Percentiles rank a stretch among this genome's conserved stretches.
Conservation (phyloP, 768 basidiomycete genomes). For the Boletus tomentosulus region DNA sequence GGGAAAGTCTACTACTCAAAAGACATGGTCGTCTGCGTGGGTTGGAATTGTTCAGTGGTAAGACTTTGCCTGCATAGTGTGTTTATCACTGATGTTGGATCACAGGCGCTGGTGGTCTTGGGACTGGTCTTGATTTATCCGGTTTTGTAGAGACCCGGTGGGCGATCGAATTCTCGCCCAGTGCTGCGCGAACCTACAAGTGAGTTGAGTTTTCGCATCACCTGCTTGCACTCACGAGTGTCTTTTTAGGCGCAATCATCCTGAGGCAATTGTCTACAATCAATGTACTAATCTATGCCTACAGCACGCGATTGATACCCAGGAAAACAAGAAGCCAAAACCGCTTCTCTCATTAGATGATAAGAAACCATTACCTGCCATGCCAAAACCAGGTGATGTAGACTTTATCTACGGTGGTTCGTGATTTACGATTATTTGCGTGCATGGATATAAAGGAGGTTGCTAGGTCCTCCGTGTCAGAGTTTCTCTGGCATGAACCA, state of each 20-base stretch:
- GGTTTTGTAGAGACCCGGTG: slow-evolving; percentile 60
- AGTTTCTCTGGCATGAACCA: slow-evolving; percentile 66
- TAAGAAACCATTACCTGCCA: slow-evolving; percentile 34
- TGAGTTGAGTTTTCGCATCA: slow-evolving; percentile 27
- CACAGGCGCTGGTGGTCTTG: slow-evolving; percentile 71
- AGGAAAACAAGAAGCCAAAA: slow-evolving; percentile 37
- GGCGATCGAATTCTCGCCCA: slow-evolving; percentile 62
- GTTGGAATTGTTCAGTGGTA: slow-evolving; percentile 69
- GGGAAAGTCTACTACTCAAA: slow-evolving; percentile 28
- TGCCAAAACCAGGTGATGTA: slow-evolving; percentile 58
- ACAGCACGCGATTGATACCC: slow-evolving; percentile 49
- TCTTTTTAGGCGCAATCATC: slow-evolving; percentile 55
- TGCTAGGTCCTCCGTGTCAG: slow-evolving; percentile 70
- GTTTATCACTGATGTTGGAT: neutral
- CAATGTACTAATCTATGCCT: slow-evolving; percentile 60
- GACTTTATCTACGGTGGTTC: slow-evolving; percentile 74
- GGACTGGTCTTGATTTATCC: slow-evolving; percentile 60
- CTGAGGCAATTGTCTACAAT: slow-evolving; percentile 55
- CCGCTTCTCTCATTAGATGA: slow-evolving; percentile 41
- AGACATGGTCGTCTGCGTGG: slow-evolving; percentile 48
- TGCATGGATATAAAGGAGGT: neutral
- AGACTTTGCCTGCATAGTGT: slow-evolving; percentile 6
- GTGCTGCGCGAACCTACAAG: slow-evolving; percentile 64
- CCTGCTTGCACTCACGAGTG: neutral
- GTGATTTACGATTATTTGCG: slow-evolving; percentile 15